Base-by-base conservation (phyloP, 1,284 basidiomycete species). In the Sanguinoderma infundibulare region DNA sequence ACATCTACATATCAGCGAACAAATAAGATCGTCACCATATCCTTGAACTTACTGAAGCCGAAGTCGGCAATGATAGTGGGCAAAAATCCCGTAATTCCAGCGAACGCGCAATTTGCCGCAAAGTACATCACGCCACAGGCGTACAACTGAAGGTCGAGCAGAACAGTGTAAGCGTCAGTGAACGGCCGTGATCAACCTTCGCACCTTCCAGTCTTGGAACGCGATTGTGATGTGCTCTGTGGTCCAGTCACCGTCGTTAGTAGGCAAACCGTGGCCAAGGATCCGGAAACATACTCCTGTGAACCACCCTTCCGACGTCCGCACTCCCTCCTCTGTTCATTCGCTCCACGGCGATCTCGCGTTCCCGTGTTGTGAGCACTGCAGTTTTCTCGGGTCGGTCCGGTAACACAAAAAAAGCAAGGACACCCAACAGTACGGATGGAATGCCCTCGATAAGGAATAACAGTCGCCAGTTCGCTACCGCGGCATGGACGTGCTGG, bases 31-130 rank as follows among this genome's bases (percentile, higher is more conserved):
- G 30, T 12, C n/a, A 24, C 12, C 24, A 28, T 8, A 24, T 10
- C 28, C 38, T 44, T 22, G 5, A n/a, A n/a, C 59, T 20, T 66
- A 83, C 83, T 83, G 70, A 82, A 85, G 14, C 87, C 89, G 67
- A 92, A 85, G 0, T 87, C 89, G 53, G 82, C 83, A 62, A 94
- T 86, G 69, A 95, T 94, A 0, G 93, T 95, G 0, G 94, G 94
- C 22, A 95, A 77, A 76, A 95, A 96, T 0, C 91, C 94, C 4
- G 88, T 87, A 40, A 93, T 89, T 2, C 89, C 90, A 9, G 91
- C 90, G 2, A 95, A 79, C 1, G 89, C 87, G 55, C 88, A 84
- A 73, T 96, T 96, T 60, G 91, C 79, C 26, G 89, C 91, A 64
- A 92, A 92, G 73, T 90, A 92, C 53, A 89, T 84, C n/a, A 86